phyloP scores from a whole-genome alignment of 306 rosid genomes.

The Quercus cerris region DNA sequence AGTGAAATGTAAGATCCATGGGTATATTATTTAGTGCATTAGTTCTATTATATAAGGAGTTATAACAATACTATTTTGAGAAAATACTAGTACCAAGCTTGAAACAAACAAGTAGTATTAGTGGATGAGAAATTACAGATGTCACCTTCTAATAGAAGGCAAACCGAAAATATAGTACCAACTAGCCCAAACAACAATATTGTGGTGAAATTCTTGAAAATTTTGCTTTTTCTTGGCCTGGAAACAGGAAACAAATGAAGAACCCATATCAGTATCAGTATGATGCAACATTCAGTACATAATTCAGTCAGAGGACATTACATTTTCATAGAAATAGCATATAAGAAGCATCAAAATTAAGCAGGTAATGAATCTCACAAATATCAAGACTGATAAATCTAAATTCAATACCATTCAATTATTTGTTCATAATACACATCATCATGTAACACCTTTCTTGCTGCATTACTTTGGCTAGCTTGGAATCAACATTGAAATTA shows the following conservation, averaged over 20 bases:
- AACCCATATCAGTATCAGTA: background rate
- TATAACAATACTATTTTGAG: too few species aligned
- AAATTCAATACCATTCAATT: background rate
- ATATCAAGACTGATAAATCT: too few species aligned
- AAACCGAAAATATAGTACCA: conserved; percentile 73
- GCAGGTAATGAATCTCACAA: background rate
- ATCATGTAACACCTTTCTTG: background rate
- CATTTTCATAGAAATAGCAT: background rate
- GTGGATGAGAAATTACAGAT: conserved; percentile 12
- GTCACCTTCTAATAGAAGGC: conserved; percentile 62
- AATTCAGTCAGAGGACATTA: background rate
- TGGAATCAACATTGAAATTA: too few species aligned
- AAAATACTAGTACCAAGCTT: background rate
- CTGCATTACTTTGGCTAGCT: background rate
- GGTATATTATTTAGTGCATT: too few species aligned
- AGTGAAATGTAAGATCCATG: too few species aligned
- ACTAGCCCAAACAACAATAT: conserved; percentile 64
- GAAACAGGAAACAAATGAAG: conserved; percentile 41
- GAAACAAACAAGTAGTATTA: background rate
- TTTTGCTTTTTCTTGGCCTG: conserved; percentile 82
- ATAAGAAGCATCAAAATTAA: background rate
- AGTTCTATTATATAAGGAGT: too few species aligned
- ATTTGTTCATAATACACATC: background rate
- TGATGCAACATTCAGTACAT: background rate
- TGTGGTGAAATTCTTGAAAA: conserved; percentile 70